Conservation (phyloP, 352 stramenopile species). For the Globisporangium barbulae region DNA sequence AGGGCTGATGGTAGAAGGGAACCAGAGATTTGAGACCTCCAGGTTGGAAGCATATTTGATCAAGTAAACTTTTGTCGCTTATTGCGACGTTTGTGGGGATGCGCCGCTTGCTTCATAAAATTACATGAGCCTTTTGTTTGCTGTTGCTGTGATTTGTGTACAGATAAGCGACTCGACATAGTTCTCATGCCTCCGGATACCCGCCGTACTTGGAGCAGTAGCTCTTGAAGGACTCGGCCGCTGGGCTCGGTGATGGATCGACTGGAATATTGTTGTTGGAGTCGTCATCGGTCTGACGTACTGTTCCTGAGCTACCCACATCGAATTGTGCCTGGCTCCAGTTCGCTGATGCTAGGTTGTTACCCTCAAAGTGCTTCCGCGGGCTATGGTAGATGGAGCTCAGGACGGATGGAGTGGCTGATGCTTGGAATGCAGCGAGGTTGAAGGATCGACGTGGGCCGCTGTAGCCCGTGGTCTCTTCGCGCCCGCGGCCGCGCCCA, state of each 20-base stretch:
- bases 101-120: slow-evolving; percentile 1
- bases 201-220: slow-evolving; percentile 88
- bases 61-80: slow-evolving; percentile 24
- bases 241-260: slow-evolving; percentile 26
- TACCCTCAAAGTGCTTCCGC: slow-evolving; percentile 16
- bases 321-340: slow-evolving; percentile 46
- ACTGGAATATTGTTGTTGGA: slow-evolving; percentile 19
- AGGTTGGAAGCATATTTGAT: slow-evolving; percentile 10
- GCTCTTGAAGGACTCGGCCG: slow-evolving; percentile 54
- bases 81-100: neutral
- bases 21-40: neutral
- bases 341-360: slow-evolving; percentile 21
- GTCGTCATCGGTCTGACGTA: slow-evolving; percentile 1
- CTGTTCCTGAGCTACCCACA: neutral
- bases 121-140: slow-evolving; percentile 9
- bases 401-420: slow-evolving; percentile 8
- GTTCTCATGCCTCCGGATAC: slow-evolving; percentile 50
- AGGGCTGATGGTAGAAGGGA: slow-evolving; percentile 12
- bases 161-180: neutral
- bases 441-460: slow-evolving; percentile 41
- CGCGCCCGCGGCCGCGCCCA: slow-evolving; percentile 17
- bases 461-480: slow-evolving; percentile 28
- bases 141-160: neutral
- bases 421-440: slow-evolving; percentile 48
- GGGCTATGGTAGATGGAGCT: slow-evolving; percentile 15